Base-by-base conservation (phyloP, 2,329 filamentous ascomycete species). In the Pochonia chlamydosporia region DNA sequence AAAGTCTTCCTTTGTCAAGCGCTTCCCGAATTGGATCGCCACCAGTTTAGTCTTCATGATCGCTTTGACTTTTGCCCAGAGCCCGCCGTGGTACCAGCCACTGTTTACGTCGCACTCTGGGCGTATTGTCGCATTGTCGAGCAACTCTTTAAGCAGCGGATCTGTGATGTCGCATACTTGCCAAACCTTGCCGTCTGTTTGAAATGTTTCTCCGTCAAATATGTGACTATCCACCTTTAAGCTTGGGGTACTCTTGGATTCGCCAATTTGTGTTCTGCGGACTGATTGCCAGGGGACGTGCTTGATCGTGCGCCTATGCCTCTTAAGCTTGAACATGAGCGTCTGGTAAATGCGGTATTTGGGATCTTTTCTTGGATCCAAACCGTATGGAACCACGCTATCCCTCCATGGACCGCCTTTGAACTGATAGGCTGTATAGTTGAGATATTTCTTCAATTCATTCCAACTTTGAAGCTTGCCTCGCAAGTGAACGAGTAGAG, bases 131-230 rank as follows among this genome's bases (percentile, higher is more conserved):
- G 82, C 73, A 0, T 80, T 78, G 18, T 82, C 76, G 33, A 96
- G 74, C 3, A 96, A 69, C 10, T 72, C 65, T 1, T 72, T 70
- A 1, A 97, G 72, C 1, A 91, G 61, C 0, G 89, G 87, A 58
- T 97, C 92, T 0, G 81, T 85, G 46, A 97, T 85, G 63, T 99
- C 93, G 68, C 90, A 95, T 23, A 95, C 79, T 71, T 97, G 93
- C 86, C 90, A 99, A 43, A 93, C 84, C 59, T 93, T 93, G 33
- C 90, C 90, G 59, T 96, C 90, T 1, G 80, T 78, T 14, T 81
- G 81, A 46, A 92, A 81, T 2, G 76, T 78, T 49, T 82, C 74
- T 40, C 92, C 92, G 51, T 95, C 89, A 65, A 96, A 97, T 2
- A 92, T 72, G 64, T 97, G 91, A 45, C 75, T 84, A 25, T 70